A percentile compares a stretch with the other conserved stretches of the same genome.
Evolutionary conservation across 108 stramenopile species (phyloP).

Genomic region (Skeletonema potamos): DNA sequence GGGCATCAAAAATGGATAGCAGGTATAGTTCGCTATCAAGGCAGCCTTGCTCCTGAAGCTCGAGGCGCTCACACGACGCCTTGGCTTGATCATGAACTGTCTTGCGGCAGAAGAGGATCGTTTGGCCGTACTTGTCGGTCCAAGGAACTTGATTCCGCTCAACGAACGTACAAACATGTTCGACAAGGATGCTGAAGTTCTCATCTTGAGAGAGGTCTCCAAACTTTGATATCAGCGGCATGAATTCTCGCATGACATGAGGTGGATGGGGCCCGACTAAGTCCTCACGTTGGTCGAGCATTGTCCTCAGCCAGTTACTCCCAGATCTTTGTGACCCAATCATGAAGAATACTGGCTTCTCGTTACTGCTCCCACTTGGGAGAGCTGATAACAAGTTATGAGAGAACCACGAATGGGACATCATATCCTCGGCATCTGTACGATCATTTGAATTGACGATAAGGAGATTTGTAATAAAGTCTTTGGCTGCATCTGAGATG

Average conservation of each 20-base stretch:
- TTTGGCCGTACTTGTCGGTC: slow-evolving; percentile 21
- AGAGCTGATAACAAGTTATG: too few species aligned
- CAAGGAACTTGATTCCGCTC: slow-evolving; percentile 49
- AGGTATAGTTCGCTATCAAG: slow-evolving; percentile 23
- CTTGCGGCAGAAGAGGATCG: slow-evolving; percentile 21
- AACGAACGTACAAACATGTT: slow-evolving; percentile 48
- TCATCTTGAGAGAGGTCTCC: slow-evolving; percentile 23
- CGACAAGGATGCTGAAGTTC: slow-evolving; percentile 32
- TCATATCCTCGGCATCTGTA: slow-evolving; percentile 82
- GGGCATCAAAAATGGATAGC: slow-evolving; percentile 33
- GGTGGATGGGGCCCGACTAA: slow-evolving; percentile 34
- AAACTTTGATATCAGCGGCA: slow-evolving; percentile 27
- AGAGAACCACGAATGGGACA: slow-evolving; percentile 84
- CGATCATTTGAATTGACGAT: slow-evolving; percentile 83
- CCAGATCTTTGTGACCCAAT: slow-evolving; percentile 38
- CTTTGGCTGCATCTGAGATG: slow-evolving; percentile 89
- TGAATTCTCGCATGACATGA: slow-evolving; percentile 41
- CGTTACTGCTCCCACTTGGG: too few species aligned
- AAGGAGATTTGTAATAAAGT: slow-evolving; percentile 80
- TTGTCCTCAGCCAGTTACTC: slow-evolving; percentile 36
- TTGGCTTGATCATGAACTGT: background rate
- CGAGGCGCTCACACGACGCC: background rate
- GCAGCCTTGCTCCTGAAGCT: background rate
- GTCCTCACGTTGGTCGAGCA: slow-evolving; percentile 36
- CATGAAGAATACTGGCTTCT: slow-evolving; percentile 31